Percentiles rank a stretch among this genome's conserved stretches.
These are phyloP conservation scores for Phytopythium cucurbitacearum DNA, from an alignment of 352 stramenopile genomes.

Conservation along the genomic window DNA sequence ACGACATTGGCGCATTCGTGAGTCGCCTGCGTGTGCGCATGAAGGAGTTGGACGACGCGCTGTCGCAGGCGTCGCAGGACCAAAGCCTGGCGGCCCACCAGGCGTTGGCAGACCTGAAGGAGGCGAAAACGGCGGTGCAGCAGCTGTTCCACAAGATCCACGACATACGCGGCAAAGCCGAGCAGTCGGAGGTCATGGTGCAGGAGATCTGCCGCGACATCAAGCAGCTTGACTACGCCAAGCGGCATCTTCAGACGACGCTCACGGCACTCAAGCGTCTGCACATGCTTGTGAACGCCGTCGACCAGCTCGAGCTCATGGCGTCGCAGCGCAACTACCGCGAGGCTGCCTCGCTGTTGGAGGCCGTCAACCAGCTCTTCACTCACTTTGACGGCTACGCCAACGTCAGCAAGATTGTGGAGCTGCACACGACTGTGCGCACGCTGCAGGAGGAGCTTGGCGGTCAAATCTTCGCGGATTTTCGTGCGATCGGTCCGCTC, in stretches of 20 bases:
- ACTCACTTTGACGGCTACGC: slow-evolving; percentile 96
- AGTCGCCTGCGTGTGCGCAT: slow-evolving; percentile 68
- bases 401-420: slow-evolving; percentile 90
- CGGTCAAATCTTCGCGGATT: slow-evolving; percentile 88
- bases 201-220: slow-evolving; percentile 98
- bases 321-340: slow-evolving; percentile 89
- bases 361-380: slow-evolving; percentile 95
- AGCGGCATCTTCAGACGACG: slow-evolving; percentile 94
- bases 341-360: slow-evolving; percentile 94
- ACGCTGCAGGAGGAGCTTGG: slow-evolving; percentile 87
- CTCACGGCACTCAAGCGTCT: slow-evolving; percentile 96
- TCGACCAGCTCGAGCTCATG: slow-evolving; percentile 90
- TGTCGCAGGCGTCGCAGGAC: slow-evolving; percentile 77
- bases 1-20: slow-evolving; percentile 82
- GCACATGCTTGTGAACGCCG: slow-evolving; percentile 97
- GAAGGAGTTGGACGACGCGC: slow-evolving; percentile 76
- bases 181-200: slow-evolving; percentile 95
- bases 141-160: slow-evolving; percentile 92
- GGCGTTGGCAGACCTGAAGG: slow-evolving; percentile 78
- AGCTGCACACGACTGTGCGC: slow-evolving; percentile 89
- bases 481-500: slow-evolving; percentile 77
- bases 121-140: slow-evolving; percentile 79
- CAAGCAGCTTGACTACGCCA: slow-evolving; percentile 98
- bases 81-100: slow-evolving; percentile 73
- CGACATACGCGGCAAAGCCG: slow-evolving; percentile 92